Conservation (phyloP, 2,329 filamentous ascomycete species). For the Elsinoe batatas region DNA sequence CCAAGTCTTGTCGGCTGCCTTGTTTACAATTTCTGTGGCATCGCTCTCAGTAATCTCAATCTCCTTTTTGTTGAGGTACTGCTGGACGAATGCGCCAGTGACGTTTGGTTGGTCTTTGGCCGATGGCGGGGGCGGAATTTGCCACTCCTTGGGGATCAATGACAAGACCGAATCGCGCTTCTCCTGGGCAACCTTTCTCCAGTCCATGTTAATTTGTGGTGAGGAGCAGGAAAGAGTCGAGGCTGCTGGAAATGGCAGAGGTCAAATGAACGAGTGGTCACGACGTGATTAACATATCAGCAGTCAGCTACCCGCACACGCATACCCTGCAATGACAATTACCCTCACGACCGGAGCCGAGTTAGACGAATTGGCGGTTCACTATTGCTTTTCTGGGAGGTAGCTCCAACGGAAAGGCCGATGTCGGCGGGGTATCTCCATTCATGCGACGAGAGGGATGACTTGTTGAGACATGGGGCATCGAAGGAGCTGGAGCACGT, state of each 20-base stretch:
- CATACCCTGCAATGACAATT: neutral
- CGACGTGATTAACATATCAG: neutral
- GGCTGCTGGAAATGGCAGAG: no score
- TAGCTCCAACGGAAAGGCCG: constrained; percentile 7
- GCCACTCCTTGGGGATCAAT: constrained; percentile 50
- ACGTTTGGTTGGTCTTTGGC: constrained; percentile 46
- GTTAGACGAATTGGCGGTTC: neutral
- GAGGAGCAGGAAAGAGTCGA: neutral
- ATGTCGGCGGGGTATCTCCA: constrained; percentile 10
- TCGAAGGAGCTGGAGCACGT: neutral
- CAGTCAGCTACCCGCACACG: neutral
- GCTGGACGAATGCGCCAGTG: constrained; percentile 46
- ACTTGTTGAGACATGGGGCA: constrained; percentile 3
- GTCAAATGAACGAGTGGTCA: neutral
- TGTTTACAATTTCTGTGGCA: constrained; percentile 46
- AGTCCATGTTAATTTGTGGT: constrained; percentile 24
- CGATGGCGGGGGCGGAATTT: constrained; percentile 38
- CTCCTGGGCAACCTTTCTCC: constrained; percentile 41
- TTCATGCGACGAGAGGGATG: neutral
- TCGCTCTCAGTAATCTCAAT: constrained; percentile 53
- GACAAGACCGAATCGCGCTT: constrained; percentile 47
- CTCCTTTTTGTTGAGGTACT: constrained; percentile 45
- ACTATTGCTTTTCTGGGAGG: constrained; percentile 10
- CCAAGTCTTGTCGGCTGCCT: constrained; percentile 46
- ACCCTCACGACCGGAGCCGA: constrained; percentile 4